phyloP scores from a whole-genome alignment of 768 basidiomycete genomes.

The Macrocybe gigantea region DNA sequence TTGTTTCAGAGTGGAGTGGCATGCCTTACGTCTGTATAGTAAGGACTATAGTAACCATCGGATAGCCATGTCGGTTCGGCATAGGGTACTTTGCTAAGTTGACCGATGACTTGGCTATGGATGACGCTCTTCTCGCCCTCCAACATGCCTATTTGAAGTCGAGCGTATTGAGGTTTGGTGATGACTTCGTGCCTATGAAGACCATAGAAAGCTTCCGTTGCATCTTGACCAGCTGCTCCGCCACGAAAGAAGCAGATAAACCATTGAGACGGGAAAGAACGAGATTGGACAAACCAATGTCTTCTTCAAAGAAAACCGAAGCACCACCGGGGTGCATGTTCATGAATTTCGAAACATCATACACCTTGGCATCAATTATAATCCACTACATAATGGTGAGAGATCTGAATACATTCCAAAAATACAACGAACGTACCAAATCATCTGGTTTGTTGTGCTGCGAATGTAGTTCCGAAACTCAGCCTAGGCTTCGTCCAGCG shows the following conservation, averaged over 20 bases:
- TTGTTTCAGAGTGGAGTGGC: constrained; percentile 19
- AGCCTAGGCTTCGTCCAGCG: background rate
- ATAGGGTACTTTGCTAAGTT: constrained; percentile 78
- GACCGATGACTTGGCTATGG: constrained; percentile 49
- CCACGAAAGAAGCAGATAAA: constrained; percentile 17
- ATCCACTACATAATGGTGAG: constrained; percentile 49
- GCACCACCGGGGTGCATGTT: constrained; percentile 83
- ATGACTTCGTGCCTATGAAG: constrained; percentile 90
- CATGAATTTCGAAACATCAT: constrained; percentile 77
- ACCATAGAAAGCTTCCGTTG: constrained; percentile 86
- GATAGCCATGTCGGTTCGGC: constrained; percentile 82
- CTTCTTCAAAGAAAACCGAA: constrained; percentile 68
- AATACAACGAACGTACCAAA: constrained; percentile 38
- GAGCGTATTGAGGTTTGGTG: constrained; percentile 65
- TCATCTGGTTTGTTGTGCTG: constrained; percentile 77
- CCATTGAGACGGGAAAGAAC: background rate
- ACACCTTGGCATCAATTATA: constrained; percentile 81
- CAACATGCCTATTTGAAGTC: constrained; percentile 72
- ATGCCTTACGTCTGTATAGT: constrained; percentile 63
- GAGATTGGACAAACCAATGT: constrained; percentile 54
- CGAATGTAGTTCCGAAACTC: constrained; percentile 8
- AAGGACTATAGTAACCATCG: constrained; percentile 66
- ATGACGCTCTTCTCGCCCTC: constrained; percentile 63
- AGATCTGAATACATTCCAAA: background rate
- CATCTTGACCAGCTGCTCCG: constrained; percentile 79